Evolutionary conservation across 176 grass and related monocot species (phyloP).

Genomic region (Alloteropsis semialata): DNA sequence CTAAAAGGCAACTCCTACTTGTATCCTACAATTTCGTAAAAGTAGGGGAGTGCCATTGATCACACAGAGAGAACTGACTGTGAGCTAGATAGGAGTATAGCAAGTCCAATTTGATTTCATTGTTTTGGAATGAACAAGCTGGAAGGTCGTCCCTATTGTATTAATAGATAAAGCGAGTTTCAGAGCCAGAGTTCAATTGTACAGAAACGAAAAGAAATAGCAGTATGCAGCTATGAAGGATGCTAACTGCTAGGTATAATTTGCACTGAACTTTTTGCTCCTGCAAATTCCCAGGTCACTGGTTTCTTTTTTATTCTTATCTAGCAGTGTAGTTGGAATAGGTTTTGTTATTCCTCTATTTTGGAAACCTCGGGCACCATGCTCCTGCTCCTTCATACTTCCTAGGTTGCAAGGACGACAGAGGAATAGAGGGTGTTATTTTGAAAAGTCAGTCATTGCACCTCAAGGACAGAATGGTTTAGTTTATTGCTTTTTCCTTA

Average conservation of each 20-base stretch:
- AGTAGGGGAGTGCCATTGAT: too few species aligned
- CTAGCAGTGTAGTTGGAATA: too few species aligned
- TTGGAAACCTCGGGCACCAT: not conserved
- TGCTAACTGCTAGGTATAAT: not conserved
- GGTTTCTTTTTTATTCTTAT: too few species aligned
- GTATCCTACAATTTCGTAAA: too few species aligned
- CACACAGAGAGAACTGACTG: not conserved
- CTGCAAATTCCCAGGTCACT: not conserved
- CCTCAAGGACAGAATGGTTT: too few species aligned
- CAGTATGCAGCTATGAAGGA: not conserved
- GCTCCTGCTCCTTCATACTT: not conserved
- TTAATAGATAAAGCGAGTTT: not conserved
- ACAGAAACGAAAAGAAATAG: not conserved
- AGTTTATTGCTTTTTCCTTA: too few species aligned
- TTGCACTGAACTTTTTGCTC: not conserved
- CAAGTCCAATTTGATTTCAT: slow-evolving; percentile 6
- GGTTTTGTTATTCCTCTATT: too few species aligned
- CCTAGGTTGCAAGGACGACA: not conserved
- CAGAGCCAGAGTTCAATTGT: not conserved
- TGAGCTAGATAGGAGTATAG: slow-evolving; percentile 8
- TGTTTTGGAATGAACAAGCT: not conserved
- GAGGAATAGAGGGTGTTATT: not conserved
- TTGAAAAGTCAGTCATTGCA: too few species aligned
- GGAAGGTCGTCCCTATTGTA: not conserved
- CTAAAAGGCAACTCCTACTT: too few species aligned